These are phyloP conservation scores for Neonectria ditissima DNA, from an alignment of 2,329 filamentous ascomycete species.

Conservation along the genomic window DNA sequence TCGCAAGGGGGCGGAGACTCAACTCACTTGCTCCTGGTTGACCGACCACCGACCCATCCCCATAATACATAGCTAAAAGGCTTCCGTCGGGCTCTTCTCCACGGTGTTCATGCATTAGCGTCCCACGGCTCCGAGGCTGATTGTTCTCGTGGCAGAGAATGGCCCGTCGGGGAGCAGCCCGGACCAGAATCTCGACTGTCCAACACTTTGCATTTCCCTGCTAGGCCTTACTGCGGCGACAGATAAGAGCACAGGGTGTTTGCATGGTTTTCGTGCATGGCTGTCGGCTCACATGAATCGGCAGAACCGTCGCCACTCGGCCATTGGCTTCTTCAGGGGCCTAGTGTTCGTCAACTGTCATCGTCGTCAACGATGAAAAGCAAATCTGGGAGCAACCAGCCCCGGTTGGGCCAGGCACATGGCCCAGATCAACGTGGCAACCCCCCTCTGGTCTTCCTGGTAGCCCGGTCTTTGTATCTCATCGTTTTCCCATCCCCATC, in stretches of 20 bases:
- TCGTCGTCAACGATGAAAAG: constrained; percentile 34
- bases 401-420: constrained; percentile 33
- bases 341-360: constrained; percentile 26
- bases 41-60: constrained; percentile 11
- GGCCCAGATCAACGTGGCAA: constrained; percentile 46
- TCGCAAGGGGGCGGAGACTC: constrained; percentile 6
- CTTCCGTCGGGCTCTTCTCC: constrained; percentile 23
- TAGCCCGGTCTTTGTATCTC: constrained; percentile 33
- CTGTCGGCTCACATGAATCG: constrained; percentile 51
- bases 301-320: constrained; percentile 29
- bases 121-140: constrained; percentile 25
- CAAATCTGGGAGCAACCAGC: constrained; percentile 30
- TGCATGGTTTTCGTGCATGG: constrained; percentile 49
- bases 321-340: constrained; percentile 21
- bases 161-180: constrained; percentile 17
- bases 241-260: constrained; percentile 41
- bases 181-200: constrained; percentile 27
- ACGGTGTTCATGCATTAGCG: constrained; percentile 36
- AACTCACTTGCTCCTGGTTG: constrained; percentile 9
- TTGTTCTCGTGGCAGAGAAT: constrained; percentile 23
- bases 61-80: constrained; percentile 15
- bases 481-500: constrained; percentile 29
- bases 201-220: constrained; percentile 29
- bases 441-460: constrained; percentile 37
- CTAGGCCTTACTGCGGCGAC: constrained; percentile 27